Evolutionary conservation across 2,329 filamentous ascomycete genomes (phyloP), one percentile per base, ranked within the genome.

Genomic region (Triangularia setosa): DNA sequence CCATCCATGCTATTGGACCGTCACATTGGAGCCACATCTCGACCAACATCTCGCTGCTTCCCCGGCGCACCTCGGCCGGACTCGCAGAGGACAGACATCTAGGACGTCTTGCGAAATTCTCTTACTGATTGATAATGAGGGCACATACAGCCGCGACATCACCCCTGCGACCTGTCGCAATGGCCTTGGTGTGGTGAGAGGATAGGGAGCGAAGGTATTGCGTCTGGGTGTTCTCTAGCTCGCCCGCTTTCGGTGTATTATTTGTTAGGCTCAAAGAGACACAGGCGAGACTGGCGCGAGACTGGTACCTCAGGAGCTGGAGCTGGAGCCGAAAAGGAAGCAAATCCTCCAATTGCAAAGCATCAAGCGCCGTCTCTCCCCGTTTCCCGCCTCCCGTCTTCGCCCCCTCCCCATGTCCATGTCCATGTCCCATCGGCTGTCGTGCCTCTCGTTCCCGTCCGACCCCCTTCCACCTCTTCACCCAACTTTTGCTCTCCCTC

Each of bases 221-320:
- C 30, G 11, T 14, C 30, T 35, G 8, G 2, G 30, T 35, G 14
- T 16, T 35, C 12, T 21, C 44, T 52, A 52, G 44, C 44, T 52
- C 23, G 44, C 44, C 44, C 44, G 4, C 18, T 52, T 52, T 16
- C 23, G 44, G 16, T 14, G 30, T 35, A 14, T n/a, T 14, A 35
- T 44, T 55, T 55, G 52, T 55, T 55, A 55, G 52, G 52, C 25
- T 55, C 52, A 55, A 48, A 48, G 40, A 48, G 52, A 55, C 52
- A 55, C 21, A 27, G 14, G 23, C 23, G 21, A 55, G 52, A 25
- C 52, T 27, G 23, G 23, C 40, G n/a, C 40, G 30, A 8, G 30
- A 28, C 5, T n/a, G n/a, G n/a, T n/a, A n/a, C n/a, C n/a, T n/a
- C n/a, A n/a, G n/a, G n/a, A 40, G 35, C 35, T 40, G 35, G 35